Evolutionary conservation across 306 rosid genomes (phyloP).

Genomic region (Lotus japonicus): DNA sequence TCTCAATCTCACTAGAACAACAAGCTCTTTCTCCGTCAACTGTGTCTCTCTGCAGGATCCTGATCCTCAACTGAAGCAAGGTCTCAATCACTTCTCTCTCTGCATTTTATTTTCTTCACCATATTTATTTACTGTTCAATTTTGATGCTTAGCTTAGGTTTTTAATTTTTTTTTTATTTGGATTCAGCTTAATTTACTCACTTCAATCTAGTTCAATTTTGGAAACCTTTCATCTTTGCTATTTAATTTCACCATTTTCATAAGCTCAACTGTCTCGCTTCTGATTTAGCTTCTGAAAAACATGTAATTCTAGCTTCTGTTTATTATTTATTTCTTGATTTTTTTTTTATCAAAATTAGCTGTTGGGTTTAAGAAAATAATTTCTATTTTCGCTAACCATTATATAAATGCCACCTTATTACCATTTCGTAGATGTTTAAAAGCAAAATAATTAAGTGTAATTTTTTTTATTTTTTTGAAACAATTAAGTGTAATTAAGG

Average conservation of each 20-base stretch:
- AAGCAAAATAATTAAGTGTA: too few relatives aligned
- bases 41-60: constrained; percentile 51
- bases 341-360: neutral
- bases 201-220: neutral
- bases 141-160: too few relatives aligned
- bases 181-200: neutral
- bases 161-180: neutral
- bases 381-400: neutral
- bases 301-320: neutral
- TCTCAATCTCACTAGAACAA: neutral
- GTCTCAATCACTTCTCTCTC: constrained; percentile 19
- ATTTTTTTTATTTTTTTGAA: too few relatives aligned
- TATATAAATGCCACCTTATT: neutral
- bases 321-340: neutral
- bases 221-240: neutral
- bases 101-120: neutral
- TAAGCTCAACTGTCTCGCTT: neutral
- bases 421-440: neutral
- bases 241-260: too few relatives aligned
- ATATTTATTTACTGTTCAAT: too few relatives aligned
- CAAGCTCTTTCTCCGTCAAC: constrained; percentile 29
- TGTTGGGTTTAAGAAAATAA: neutral
- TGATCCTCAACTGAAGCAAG: constrained; percentile 39
- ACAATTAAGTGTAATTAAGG: neutral
- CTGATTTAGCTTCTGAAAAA: neutral